Evolutionary conservation across 805 yeast genomes (phyloP).

Genomic region (Cyberlindnera amylophila): DNA sequence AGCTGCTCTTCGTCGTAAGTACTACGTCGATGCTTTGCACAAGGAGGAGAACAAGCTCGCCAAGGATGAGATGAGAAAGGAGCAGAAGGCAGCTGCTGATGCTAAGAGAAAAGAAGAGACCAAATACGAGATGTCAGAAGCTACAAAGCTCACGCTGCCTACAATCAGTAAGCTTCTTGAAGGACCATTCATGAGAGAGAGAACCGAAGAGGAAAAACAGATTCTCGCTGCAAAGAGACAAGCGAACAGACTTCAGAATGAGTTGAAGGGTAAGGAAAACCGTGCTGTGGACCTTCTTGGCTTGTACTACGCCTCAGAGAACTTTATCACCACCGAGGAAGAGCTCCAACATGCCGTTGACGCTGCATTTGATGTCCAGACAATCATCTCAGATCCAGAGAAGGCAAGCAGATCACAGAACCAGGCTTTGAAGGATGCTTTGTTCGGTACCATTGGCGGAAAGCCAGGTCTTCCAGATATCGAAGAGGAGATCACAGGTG

Average conservation of each 20-base stretch:
- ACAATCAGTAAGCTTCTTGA: conserved; percentile 64
- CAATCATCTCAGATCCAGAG: conserved; percentile 7
- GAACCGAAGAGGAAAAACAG: conserved; percentile 68
- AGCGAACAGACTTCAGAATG: conserved; percentile 58
- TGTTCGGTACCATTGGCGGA: conserved; percentile 35
- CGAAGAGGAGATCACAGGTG: conserved; percentile 34
- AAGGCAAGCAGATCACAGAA: conserved; percentile 19
- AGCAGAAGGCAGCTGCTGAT: conserved; percentile 26
- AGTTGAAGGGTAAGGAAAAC: conserved; percentile 47
- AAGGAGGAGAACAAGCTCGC: conserved; percentile 34
- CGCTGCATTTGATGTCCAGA: conserved; percentile 40
- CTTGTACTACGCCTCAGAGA: conserved; percentile 65
- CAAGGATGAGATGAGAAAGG: conserved; percentile 31
- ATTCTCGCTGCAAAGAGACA: conserved; percentile 54
- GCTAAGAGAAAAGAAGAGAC: conserved; percentile 30
- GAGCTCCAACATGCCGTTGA: conserved; percentile 56
- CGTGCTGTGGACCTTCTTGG: conserved; percentile 58
- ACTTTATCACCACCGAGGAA: conserved; percentile 70
- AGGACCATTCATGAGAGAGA: conserved; percentile 67
- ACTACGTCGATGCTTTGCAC: conserved; percentile 53
- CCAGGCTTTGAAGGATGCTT: conserved; percentile 28
- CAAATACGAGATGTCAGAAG: conserved; percentile 42
- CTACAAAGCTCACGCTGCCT: conserved; percentile 69
- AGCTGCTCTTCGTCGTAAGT: conserved; percentile 70
- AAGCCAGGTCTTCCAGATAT: conserved; percentile 34